A percentile compares a stretch with the other conserved stretches of the same genome.
Conservation (phyloP, 2,329 filamentous ascomycete species). For the Alternaria angustiovoidea region DNA sequence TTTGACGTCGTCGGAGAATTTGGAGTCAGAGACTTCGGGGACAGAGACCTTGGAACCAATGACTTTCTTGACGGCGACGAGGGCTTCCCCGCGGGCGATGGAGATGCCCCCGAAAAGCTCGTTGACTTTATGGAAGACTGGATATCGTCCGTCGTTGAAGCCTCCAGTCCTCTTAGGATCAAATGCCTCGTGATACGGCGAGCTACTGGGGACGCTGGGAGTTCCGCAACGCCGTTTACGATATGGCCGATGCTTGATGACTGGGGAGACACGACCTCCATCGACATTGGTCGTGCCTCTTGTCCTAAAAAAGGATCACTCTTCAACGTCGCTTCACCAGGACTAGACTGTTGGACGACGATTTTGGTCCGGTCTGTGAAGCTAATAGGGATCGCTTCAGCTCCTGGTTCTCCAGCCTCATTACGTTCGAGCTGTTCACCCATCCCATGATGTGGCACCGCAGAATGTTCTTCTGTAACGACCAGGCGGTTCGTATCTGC, state of each 20-base stretch:
- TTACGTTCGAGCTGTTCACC: slow-evolving; percentile 48
- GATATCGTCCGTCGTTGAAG: slow-evolving; percentile 36
- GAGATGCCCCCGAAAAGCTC: neutral
- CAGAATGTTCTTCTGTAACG: slow-evolving; percentile 29
- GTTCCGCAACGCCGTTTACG: slow-evolving; percentile 26
- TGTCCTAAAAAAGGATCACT: slow-evolving; percentile 13
- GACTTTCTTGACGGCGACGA: neutral
- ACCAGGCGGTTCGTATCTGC: slow-evolving; percentile 33
- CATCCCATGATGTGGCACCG: slow-evolving; percentile 48
- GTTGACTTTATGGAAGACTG: slow-evolving; percentile 19
- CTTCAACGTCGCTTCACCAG: slow-evolving; percentile 16
- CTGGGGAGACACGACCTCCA: slow-evolving; percentile 15
- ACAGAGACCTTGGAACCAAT: neutral
- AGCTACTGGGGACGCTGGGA: slow-evolving; percentile 44
- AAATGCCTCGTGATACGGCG: slow-evolving; percentile 45
- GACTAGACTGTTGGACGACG: slow-evolving; percentile 50
- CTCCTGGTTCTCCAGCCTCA: slow-evolving; percentile 22
- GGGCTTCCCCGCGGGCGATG: neutral
- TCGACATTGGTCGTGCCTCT: slow-evolving; percentile 11
- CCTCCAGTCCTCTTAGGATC: slow-evolving; percentile 38
- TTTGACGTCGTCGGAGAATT: neutral
- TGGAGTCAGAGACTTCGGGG: neutral
- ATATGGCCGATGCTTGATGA: slow-evolving; percentile 5
- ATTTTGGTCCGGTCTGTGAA: slow-evolving; percentile 54
- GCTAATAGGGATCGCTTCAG: slow-evolving; percentile 41